Percentiles rank a stretch among this genome's conserved stretches.
phyloP scores from a whole-genome alignment of 345 rosid species.

The Lenwebbia sp. region DNA sequence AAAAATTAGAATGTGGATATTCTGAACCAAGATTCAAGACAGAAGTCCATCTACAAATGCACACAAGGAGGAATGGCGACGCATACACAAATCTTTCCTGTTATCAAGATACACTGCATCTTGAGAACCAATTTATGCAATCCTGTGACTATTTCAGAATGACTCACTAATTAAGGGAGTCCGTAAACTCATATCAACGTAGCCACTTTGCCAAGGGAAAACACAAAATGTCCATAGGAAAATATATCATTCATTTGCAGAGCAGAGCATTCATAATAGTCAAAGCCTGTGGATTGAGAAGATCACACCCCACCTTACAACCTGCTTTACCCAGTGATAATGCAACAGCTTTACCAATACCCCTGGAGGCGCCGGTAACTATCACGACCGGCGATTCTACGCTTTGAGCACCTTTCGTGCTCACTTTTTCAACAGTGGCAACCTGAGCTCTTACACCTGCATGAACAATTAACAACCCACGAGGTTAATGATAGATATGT shows the following conservation, averaged over 20 bases:
- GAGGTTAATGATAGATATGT: background rate
- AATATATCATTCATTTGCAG: background rate
- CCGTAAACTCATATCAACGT: background rate
- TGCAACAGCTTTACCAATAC: slow-evolving; percentile 92
- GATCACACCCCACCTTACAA: slow-evolving; percentile 36
- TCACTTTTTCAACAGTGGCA: slow-evolving; percentile 41
- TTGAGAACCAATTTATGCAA: background rate
- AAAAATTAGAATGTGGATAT: background rate
- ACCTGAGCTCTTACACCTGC: slow-evolving; percentile 68
- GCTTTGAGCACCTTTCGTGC: slow-evolving; percentile 22
- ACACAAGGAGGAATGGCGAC: background rate
- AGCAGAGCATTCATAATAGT: background rate
- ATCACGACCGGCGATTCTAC: slow-evolving; percentile 73
- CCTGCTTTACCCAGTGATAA: slow-evolving; percentile 81
- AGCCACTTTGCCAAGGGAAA: background rate
- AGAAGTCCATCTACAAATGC: background rate
- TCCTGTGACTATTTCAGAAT: background rate
- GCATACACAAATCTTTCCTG: background rate
- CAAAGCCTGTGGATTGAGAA: background rate
- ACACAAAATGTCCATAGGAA: background rate
- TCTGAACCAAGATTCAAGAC: background rate
- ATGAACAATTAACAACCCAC: background rate
- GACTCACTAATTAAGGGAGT: background rate
- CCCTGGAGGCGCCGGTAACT: slow-evolving; percentile 97
- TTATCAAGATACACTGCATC: background rate